These are phyloP conservation scores for Fomitiporia mediterranea DNA, from an alignment of 1,284 basidiomycete species.

Conservation along the genomic window DNA sequence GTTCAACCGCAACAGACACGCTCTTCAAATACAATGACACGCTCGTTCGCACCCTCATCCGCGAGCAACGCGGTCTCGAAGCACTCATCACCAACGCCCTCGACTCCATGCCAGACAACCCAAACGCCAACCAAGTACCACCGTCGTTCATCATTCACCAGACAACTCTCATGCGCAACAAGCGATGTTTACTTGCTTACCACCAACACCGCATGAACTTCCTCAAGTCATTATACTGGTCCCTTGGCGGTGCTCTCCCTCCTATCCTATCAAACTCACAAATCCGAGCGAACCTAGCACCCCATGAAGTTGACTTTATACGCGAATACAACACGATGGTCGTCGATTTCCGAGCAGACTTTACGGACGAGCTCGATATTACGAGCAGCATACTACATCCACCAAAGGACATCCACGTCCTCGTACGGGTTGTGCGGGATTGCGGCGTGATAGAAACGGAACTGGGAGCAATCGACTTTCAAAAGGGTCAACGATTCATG, in stretches of 20 bases:
- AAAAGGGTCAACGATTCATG: slow-evolving; percentile 84
- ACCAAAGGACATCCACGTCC: slow-evolving; percentile 77
- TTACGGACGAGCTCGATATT: slow-evolving; percentile 83
- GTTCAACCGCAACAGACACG: slow-evolving; percentile 78
- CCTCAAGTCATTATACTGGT: slow-evolving; percentile 85
- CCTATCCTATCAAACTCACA: slow-evolving; percentile 77
- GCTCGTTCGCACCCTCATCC: slow-evolving; percentile 79
- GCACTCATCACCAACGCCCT: slow-evolving; percentile 46
- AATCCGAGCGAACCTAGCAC: slow-evolving; percentile 74
- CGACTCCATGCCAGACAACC: slow-evolving; percentile 36
- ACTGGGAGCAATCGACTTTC: slow-evolving; percentile 81
- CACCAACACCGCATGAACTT: slow-evolving; percentile 80
- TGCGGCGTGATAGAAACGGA: slow-evolving; percentile 90
- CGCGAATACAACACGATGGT: slow-evolving; percentile 78
- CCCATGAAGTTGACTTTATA: slow-evolving; percentile 89
- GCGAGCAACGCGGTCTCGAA: slow-evolving; percentile 90
- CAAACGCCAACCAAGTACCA: slow-evolving; percentile 35
- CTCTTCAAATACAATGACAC: slow-evolving; percentile 91
- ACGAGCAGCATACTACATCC: slow-evolving; percentile 73
- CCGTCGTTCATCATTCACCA: slow-evolving; percentile 83
- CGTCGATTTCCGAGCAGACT: slow-evolving; percentile 82
- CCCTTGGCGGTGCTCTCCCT: slow-evolving; percentile 85
- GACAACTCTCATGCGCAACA: slow-evolving; percentile 85
- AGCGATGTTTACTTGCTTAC: slow-evolving; percentile 91
- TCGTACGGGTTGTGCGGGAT: slow-evolving; percentile 75